Base-by-base conservation (phyloP, 805 yeast genomes). In the Candida verbasci region DNA sequence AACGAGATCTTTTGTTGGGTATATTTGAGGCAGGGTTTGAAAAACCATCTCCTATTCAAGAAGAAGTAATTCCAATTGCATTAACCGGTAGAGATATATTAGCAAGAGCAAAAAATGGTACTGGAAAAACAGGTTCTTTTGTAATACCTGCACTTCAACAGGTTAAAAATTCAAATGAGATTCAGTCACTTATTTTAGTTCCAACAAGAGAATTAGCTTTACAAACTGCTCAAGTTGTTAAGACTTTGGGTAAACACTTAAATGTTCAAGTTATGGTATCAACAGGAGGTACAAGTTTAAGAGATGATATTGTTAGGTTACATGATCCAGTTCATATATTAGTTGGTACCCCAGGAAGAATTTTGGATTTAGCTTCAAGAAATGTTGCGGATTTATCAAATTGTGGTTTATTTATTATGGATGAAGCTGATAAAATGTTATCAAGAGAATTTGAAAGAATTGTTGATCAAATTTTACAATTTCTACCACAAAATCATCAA, bases 1-100 rank as follows among this genome's bases (percentile, higher is more conserved):
- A 87, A 60, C 80, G 98, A 63, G 96, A 93, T 56, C 72, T 93
- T 42, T 69, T 93, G 56, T 93, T 93, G 98, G 98, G 98, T 24
- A 91, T 93, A 47, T 93, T 89, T 60, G 98, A 93, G 63, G 97
- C 97, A 1, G 98, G 98, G 34, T 93, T 93, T 56, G 98, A 93
- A 60, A 87, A 85, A 55, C 98, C 98, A 5, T 86, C 96, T 21
- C 98, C 98, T 14, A 88, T 93, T 56, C 98, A 93, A 64, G 97
- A 91, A 64, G 97, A 89, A 60, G 78, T 95, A 6, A 93, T 93
- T 40, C 98, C 98, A 2, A 86, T 87, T 53, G 96, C 97, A 0
- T 72, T 93, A 30, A 82, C 93, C 38, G 97, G 97, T 35, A 80
- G 96, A 65, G 98, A 93, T 62, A 84, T 93, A 42, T 74, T 93